Percentiles rank a stretch among this genome's conserved stretches.
phyloP scores from a whole-genome alignment of 352 stramenopile species.

The Globisporangium spinosum region DNA sequence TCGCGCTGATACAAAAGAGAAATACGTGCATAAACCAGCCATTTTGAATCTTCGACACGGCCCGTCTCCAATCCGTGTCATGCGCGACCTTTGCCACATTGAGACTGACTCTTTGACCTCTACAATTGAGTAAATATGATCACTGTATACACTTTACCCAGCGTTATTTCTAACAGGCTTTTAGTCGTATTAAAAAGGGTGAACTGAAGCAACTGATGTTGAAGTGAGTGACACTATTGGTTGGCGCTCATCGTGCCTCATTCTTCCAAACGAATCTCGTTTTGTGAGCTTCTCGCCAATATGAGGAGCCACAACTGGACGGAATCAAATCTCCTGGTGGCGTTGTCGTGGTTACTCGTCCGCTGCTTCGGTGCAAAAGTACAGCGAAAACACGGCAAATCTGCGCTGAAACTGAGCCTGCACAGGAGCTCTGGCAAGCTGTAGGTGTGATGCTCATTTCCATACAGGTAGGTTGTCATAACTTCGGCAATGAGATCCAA shows the following conservation, averaged over 20 bases:
- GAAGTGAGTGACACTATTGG: not conserved
- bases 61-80: not conserved
- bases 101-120: not conserved
- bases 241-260: not conserved
- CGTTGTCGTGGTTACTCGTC: too few species aligned
- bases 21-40: not conserved
- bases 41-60: slow-evolving; percentile 18
- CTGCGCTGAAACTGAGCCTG: too few species aligned
- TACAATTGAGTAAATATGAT: not conserved
- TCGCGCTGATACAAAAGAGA: not conserved
- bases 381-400: not conserved
- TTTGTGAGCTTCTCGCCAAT: not conserved
- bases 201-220: not conserved
- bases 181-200: not conserved
- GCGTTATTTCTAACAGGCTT: not conserved
- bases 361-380: not conserved
- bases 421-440: not conserved
- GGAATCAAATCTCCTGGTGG: not conserved
- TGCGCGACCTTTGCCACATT: not conserved
- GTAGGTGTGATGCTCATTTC: not conserved
- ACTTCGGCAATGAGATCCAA: not conserved
- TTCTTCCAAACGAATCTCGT: not conserved
- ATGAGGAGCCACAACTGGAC: not conserved
- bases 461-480: not conserved
- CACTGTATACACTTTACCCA: accelerated